Evolutionary conservation across 2,329 filamentous ascomycete genomes (phyloP), one percentile per base, ranked within the genome.

Genomic region (Curvularia eragrostidis): DNA sequence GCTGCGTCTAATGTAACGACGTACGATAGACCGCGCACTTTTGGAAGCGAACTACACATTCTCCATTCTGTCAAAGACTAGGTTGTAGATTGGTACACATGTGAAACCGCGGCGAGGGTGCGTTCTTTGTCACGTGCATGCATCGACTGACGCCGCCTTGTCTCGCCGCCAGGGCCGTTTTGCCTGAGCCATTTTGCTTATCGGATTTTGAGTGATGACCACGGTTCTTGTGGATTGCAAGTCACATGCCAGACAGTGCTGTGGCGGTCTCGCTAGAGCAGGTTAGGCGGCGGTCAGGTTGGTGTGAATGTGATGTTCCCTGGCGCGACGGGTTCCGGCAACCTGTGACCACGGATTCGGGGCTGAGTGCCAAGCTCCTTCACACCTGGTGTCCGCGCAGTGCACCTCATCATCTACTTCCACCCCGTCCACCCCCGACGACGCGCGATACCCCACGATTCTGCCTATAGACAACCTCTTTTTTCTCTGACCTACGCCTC

Each of bases 401-500:
- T 42, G 61, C 58, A 59, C 58, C 52, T 48, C 62, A 52, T 56
- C 61, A n/a, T 50, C 46, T 60, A 58, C 59, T 54, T 59, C 51
- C 48, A 65, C 62, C 65, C 63, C 66, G 59, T 61, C 69, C 60
- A 64, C 68, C 62, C 39, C 52, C 69, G 64, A 56, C 62, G 52
- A 63, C 62, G 51, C 62, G 46, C 67, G 58, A 68, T 65, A 70
- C 62, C 64, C 67, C 60, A 63, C 65, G 52, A 59, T 64, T 30
- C 52, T 57, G 50, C 56, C 49, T 52, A 50, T 50, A 52, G 43
- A 44, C 56, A 59, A 55, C 51, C 48, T 61, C 23, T 52, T 62
- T 51, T 51, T 28, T 28, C 43, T 26, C 41, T n/a, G 26, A 61
- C 49, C 39, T 48, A 50, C 54, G 59, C 54, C 36, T 53, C 48